Evolutionary conservation across 2,329 filamentous ascomycete genomes (phyloP).

Genomic region (Diaporthe citriasiana): DNA sequence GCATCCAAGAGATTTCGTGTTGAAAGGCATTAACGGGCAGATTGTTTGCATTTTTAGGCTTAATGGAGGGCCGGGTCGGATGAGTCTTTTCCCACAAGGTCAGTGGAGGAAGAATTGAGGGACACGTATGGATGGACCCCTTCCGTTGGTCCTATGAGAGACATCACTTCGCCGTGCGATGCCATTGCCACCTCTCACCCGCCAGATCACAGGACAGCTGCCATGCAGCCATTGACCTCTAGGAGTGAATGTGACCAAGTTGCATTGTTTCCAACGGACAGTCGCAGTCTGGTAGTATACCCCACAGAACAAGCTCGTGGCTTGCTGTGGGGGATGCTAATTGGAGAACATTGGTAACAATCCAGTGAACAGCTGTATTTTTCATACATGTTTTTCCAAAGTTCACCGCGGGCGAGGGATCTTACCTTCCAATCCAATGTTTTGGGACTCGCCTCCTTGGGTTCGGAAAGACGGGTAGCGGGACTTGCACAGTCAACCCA

Average conservation of each 20-base stretch:
- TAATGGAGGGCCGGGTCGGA: slow-evolving; percentile 3
- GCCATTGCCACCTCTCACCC: too few relatives aligned
- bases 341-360: too few relatives aligned
- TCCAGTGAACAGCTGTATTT: neutral
- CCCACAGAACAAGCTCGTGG: neutral
- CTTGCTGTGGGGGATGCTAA: too few relatives aligned
- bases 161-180: too few relatives aligned
- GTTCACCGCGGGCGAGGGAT: too few relatives aligned
- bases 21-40: slow-evolving; percentile 2
- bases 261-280: too few relatives aligned
- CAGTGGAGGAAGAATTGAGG: neutral
- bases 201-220: neutral
- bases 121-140: neutral
- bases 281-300: neutral
- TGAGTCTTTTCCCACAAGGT: slow-evolving; percentile 2
- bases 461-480: neutral
- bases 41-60: slow-evolving; percentile 19
- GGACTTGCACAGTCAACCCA: neutral
- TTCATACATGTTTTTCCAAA: neutral
- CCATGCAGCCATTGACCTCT: neutral
- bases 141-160: neutral
- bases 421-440: neutral
- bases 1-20: neutral
- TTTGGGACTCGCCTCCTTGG: neutral
- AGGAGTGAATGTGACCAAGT: too few relatives aligned